Conservation (phyloP, 441 rosid genomes). For the Lepidium campestre region DNA sequence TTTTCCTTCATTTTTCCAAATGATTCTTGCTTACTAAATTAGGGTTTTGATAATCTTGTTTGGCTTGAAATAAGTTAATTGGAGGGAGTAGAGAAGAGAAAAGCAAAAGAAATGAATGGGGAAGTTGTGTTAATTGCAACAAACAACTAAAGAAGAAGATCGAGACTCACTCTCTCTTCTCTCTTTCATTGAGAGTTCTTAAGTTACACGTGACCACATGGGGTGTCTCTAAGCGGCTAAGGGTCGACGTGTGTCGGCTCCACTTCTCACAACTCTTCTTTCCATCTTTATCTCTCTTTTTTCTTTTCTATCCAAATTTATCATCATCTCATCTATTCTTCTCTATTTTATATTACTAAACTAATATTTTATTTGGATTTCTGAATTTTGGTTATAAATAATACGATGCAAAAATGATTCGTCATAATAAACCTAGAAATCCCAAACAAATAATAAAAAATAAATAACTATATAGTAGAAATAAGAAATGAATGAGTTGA, state of each 20-base stretch:
- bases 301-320: too few relatives aligned
- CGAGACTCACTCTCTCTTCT: slow-evolving; percentile 11
- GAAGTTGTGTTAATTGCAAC: slow-evolving; percentile 22
- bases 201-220: slow-evolving; percentile 35
- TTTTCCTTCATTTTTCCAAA: slow-evolving; percentile 84
- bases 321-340: too few relatives aligned
- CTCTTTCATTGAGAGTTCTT: background rate
- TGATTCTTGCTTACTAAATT: too few relatives aligned
- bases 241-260: slow-evolving; percentile 27
- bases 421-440: too few relatives aligned
- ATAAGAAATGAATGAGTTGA: background rate
- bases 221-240: slow-evolving; percentile 10
- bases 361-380: too few relatives aligned
- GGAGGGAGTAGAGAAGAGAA: background rate
- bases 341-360: too few relatives aligned
- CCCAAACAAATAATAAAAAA: too few relatives aligned
- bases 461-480: too few relatives aligned
- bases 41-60: background rate
- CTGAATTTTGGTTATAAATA: too few relatives aligned
- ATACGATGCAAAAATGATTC: too few relatives aligned
- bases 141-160: slow-evolving; percentile 32
- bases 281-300: too few relatives aligned
- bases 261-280: slow-evolving; percentile 13
- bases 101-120: slow-evolving; percentile 6
- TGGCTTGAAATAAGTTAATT: background rate